phyloP scores from a whole-genome alignment of 2,329 filamentous ascomycete genomes.

The Zalaria obscura region DNA sequence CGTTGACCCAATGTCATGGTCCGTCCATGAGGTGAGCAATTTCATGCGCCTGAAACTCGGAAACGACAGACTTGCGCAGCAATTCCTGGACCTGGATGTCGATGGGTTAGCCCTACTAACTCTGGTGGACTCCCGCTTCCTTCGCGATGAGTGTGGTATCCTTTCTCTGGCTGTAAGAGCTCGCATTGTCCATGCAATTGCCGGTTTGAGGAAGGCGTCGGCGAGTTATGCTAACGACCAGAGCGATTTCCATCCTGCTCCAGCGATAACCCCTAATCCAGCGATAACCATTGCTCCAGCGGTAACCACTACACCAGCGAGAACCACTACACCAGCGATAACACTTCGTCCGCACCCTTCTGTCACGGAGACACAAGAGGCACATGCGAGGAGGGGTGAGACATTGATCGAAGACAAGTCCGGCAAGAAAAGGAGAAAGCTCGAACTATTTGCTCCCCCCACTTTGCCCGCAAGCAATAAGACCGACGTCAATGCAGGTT shows the following conservation, averaged over 20 bases:
- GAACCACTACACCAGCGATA: too few species aligned
- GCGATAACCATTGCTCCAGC: too few species aligned
- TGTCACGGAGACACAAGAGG: too few species aligned
- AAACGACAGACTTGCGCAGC: background rate
- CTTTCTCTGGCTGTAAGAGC: background rate
- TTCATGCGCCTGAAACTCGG: background rate
- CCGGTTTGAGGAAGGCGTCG: background rate
- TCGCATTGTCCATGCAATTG: background rate
- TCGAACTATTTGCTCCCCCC: slow-evolving; percentile 9
- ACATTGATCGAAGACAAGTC: slow-evolving; percentile 10
- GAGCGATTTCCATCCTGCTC: too few species aligned
- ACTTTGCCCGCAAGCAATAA: background rate
- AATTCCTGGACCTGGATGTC: background rate
- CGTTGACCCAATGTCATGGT: background rate
- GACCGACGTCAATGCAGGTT: background rate
- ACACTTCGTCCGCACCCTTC: too few species aligned
- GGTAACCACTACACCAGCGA: too few species aligned
- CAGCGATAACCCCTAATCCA: too few species aligned
- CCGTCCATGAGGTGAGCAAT: background rate
- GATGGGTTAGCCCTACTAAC: background rate
- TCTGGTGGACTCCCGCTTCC: background rate
- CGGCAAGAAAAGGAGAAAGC: slow-evolving; percentile 20
- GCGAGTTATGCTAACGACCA: too few species aligned
- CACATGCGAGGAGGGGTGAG: too few species aligned
- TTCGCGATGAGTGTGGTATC: background rate